phyloP scores from a whole-genome alignment of 192 early-diverging fungal species.

The Entophlyctis luteolus region DNA sequence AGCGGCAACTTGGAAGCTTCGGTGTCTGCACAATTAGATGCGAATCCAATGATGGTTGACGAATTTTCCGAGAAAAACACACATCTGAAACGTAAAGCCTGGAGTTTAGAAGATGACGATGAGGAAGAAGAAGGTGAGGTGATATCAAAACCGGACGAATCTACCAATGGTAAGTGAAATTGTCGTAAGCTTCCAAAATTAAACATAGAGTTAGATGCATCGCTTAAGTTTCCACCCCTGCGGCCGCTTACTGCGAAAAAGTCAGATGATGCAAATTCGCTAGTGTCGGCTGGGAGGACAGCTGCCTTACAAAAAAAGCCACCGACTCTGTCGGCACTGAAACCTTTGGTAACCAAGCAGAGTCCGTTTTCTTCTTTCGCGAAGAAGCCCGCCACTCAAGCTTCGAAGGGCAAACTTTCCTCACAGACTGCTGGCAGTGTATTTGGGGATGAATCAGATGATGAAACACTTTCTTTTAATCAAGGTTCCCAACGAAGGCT shows the following conservation, averaged over 20 bases:
- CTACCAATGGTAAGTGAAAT: background rate
- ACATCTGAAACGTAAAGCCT: slow-evolving; percentile 41
- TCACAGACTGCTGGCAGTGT: background rate
- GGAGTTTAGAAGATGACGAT: slow-evolving; percentile 64
- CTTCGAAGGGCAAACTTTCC: no score
- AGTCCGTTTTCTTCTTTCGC: no score
- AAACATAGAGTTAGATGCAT: background rate
- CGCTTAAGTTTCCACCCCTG: background rate
- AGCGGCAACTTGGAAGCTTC: background rate
- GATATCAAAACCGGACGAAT: background rate
- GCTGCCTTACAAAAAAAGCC: background rate
- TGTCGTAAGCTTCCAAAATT: background rate
- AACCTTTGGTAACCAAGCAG: no score
- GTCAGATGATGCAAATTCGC: background rate
- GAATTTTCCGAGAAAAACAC: slow-evolving; percentile 1
- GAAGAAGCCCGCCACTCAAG: no score
- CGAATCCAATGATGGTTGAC: slow-evolving; percentile 27
- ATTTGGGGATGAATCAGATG: slow-evolving; percentile 8
- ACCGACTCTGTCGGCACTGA: no score
- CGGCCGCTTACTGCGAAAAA: slow-evolving; percentile 1
- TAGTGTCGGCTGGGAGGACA: background rate
- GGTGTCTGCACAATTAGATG: no score
- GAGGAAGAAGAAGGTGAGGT: slow-evolving; percentile 51
- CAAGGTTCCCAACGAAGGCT: no score
- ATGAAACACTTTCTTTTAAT: no score